phyloP scores from a whole-genome alignment of 1,139 yeast species.

The Candida dubliniensis region DNA sequence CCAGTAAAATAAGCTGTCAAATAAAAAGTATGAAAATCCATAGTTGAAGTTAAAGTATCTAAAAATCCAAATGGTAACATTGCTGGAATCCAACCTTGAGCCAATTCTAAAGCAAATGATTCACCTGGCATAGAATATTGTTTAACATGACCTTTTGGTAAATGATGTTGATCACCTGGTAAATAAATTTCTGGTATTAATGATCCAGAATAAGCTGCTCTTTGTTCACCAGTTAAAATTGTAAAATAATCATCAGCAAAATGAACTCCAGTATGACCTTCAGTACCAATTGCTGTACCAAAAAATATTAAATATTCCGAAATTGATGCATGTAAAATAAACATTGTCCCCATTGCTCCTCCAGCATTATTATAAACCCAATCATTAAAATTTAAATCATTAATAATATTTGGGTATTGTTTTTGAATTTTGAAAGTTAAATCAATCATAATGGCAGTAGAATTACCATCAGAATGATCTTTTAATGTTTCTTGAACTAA shows the following conservation, averaged over 20 bases:
- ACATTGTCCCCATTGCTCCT: conserved; percentile 98
- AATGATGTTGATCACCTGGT: conserved; percentile 84
- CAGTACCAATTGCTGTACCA: conserved; percentile 89
- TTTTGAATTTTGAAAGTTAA: conserved; percentile 60
- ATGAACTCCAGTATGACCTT: conserved; percentile 94
- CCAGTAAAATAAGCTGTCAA: conserved; percentile 76
- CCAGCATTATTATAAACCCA: conserved; percentile 99
- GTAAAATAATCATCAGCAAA: conserved; percentile 96
- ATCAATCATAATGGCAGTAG: conserved; percentile 60
- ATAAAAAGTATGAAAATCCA: conserved; percentile 68
- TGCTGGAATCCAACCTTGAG: conserved; percentile 98
- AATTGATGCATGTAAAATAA: conserved; percentile 92
- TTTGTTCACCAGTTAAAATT: conserved; percentile 76
- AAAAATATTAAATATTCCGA: conserved; percentile 88
- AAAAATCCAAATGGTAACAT: conserved; percentile 96
- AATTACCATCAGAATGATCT: conserved; percentile 56
- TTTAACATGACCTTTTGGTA: conserved; percentile 68
- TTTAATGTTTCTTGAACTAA: conserved; percentile 53
- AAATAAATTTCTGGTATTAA: conserved; percentile 62
- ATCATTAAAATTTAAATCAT: conserved; percentile 68
- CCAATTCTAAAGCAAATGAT: conserved; percentile 87
- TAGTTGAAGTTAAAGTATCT: conserved; percentile 75
- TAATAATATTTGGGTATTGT: conserved; percentile 64
- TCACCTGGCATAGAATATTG: conserved; percentile 86
- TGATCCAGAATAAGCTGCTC: conserved; percentile 66